Evolutionary conservation across 2,329 filamentous ascomycete species (phyloP), one percentile per base, ranked within the genome.

Genomic region (Aaosphaeria arxii): DNA sequence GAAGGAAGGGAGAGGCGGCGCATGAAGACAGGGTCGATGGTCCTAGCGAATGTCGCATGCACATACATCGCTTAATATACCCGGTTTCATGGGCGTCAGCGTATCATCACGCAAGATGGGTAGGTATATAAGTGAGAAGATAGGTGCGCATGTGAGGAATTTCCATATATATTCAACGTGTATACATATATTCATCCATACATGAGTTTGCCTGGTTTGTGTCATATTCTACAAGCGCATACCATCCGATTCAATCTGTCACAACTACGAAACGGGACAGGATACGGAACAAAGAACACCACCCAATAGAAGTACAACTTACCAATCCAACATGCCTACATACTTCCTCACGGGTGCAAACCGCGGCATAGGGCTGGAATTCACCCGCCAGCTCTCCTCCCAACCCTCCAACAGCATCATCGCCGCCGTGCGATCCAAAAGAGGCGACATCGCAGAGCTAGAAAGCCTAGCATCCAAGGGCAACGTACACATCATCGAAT

Each of bases 401-500:
- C 51, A 67, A 31, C 47, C 58, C 0, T 45, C 54, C 42, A 71
- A 67, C 51, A 72, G 58, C 44, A 66, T 75, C 49, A 69, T 76
- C 47, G 66, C 72, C n/a, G 64, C 57, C 44, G 66, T 70, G 2
- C 73, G 74, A 43, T 68, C 66, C 36, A 56, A 59, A 44, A 55
- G 59, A 42, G 51, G 55, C 43, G 61, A 70, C 42, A 52, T 64
- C 9, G 49, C 50, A 4, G 63, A 63, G 11, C 57, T 71, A 5
- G 55, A 68, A 44, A 41, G 58, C 1, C 50, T 70, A 17, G 50
- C 52, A 13, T 52, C 53, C 2, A 39, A 54, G 13, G 36, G 41
- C 30, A 66, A 65, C 46, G 59, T 72, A 32, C 70, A 74, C 48
- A 66, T 73, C 42, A 67, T 74, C 46, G 62, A 70, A 58, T 70